Conservation (phyloP, 768 basidiomycete species). For the Calvatia gigantea region DNA sequence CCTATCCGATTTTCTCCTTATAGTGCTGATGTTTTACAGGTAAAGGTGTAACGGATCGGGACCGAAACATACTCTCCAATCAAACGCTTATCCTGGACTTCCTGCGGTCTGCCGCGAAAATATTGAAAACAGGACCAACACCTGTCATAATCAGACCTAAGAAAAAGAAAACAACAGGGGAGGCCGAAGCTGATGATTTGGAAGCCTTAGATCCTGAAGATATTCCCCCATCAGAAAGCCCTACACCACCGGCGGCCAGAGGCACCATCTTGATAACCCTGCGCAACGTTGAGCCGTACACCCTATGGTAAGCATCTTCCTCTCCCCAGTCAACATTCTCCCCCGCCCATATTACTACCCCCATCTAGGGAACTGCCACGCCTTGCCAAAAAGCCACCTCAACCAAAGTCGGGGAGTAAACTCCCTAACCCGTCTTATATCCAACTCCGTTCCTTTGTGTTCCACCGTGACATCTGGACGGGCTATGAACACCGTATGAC, state of each 20-base stretch:
- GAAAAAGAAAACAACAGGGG: conserved; percentile 50
- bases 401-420: conserved; percentile 39
- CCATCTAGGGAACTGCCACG: conserved; percentile 66
- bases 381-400: conserved; percentile 72
- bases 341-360: conserved; percentile 3
- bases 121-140: conserved; percentile 55
- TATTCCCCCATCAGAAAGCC: conserved; percentile 9
- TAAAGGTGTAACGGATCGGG: conserved; percentile 89
- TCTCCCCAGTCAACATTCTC: not conserved
- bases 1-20: not conserved
- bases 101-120: conserved; percentile 63
- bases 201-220: conserved; percentile 20
- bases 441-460: conserved; percentile 76
- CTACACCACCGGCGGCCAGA: conserved; percentile 28
- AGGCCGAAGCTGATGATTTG: conserved; percentile 26
- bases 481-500: conserved; percentile 96
- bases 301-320: conserved; percentile 58
- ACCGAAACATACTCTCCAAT: conserved; percentile 88
- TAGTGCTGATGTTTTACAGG: conserved; percentile 36
- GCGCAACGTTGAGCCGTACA: conserved; percentile 84
- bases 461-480: conserved; percentile 65
- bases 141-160: conserved; percentile 38
- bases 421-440: conserved; percentile 64
- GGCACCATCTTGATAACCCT: conserved; percentile 86
- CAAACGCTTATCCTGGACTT: conserved; percentile 82